A percentile compares a stretch with the other conserved stretches of the same genome.
Evolutionary conservation across 306 rosid genomes (phyloP).

Genomic region (Cyamopsis tetragonoloba): DNA sequence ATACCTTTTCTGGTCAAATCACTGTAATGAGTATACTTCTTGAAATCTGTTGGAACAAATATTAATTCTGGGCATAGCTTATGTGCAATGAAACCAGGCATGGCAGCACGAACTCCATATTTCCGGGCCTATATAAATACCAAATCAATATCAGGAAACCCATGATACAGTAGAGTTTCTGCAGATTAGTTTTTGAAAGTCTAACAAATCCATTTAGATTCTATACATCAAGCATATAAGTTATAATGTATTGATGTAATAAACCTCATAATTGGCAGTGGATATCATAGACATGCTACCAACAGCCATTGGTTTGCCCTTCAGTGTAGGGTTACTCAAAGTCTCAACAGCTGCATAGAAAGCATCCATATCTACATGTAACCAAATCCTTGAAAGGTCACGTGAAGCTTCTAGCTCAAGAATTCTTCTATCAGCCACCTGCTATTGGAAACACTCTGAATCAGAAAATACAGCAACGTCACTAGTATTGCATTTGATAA

Average conservation of each 20-base stretch:
- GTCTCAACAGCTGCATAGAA: conserved; percentile 98
- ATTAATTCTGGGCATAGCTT: conserved; percentile 82
- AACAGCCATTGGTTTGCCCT: conserved; percentile 89
- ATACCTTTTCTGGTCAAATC: conserved; percentile 77
- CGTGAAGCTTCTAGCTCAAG: conserved; percentile 71
- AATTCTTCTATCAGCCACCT: conserved; percentile 69
- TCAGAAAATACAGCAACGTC: background rate
- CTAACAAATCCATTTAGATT: background rate
- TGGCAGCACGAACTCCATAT: conserved; percentile 94
- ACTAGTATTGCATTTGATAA: background rate
- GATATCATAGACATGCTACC: conserved; percentile 89
- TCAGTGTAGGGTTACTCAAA: conserved; percentile 59
- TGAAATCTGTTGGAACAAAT: conserved; percentile 76
- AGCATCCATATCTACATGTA: conserved; percentile 99
- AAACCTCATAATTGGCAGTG: conserved; percentile 97
- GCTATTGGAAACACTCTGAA: conserved; percentile 5
- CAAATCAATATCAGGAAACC: background rate
- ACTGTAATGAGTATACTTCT: conserved; percentile 71
- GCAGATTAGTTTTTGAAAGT: background rate
- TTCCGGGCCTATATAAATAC: conserved; percentile 62
- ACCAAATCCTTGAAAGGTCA: conserved; percentile 82
- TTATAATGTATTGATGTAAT: background rate
- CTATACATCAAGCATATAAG: background rate
- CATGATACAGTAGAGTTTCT: background rate
- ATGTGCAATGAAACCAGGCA: conserved; percentile 95